Evolutionary conservation across 441 rosid genomes (phyloP).

Genomic region (Breynia disticha): DNA sequence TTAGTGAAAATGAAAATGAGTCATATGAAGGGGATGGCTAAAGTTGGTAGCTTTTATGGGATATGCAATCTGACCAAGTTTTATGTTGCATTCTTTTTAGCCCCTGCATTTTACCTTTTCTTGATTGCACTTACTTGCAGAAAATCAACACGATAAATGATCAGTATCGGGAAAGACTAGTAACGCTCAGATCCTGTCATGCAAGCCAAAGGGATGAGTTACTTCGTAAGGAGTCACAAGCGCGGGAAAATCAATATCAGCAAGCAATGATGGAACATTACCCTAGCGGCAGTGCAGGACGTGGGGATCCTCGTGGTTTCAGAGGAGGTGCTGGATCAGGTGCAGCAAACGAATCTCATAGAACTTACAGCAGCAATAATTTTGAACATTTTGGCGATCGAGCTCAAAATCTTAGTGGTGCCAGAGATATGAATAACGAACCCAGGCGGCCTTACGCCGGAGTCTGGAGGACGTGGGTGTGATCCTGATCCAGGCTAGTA

Average conservation of each 20-base stretch:
- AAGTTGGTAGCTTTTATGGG: too few species aligned
- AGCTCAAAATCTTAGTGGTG: conserved; percentile 35
- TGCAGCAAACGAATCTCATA: conserved; percentile 40
- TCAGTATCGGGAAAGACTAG: conserved; percentile 59
- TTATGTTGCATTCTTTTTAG: neutral
- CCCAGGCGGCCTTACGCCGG: conserved; percentile 51
- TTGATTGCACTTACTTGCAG: conserved; percentile 27
- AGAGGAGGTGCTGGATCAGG: conserved; percentile 28
- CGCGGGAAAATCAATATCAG: conserved; percentile 52
- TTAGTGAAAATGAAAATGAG: too few species aligned
- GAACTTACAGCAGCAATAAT: conserved; percentile 34
- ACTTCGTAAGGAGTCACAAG: conserved; percentile 51
- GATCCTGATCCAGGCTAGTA: conserved; percentile 46
- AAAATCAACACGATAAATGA: conserved; percentile 54
- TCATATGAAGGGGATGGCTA: too few species aligned
- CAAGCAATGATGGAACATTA: conserved; percentile 36
- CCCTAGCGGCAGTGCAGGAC: conserved; percentile 29
- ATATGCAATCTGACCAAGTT: neutral
- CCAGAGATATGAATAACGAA: conserved; percentile 52
- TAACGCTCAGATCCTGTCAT: conserved; percentile 49
- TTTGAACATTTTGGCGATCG: conserved; percentile 51
- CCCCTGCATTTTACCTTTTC: neutral
- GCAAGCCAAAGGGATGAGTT: conserved; percentile 61
- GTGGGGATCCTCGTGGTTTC: conserved; percentile 39
- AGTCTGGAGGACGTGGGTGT: conserved; percentile 48